These are phyloP conservation scores for Exophiala oligosperma DNA, from an alignment of 2,329 filamentous ascomycete genomes.

Conservation along the genomic window DNA sequence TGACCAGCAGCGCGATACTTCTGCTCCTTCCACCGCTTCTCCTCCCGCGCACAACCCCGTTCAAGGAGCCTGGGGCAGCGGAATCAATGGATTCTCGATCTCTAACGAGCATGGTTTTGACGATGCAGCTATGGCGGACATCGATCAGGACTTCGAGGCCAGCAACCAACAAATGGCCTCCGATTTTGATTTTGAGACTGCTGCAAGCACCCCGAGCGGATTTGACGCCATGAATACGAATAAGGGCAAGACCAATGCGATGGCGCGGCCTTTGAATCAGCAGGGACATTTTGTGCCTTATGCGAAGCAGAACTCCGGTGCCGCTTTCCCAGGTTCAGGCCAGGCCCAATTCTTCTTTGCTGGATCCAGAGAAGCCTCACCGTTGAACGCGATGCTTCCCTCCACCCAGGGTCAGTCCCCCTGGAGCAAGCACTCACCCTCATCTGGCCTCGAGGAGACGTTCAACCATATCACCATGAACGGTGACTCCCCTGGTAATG, in stretches of 20 bases:
- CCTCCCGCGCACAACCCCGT: constrained; percentile 39
- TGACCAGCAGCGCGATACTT: constrained; percentile 43
- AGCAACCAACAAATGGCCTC: constrained; percentile 51
- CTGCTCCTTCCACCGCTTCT: constrained; percentile 42
- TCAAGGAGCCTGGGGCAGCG: constrained; percentile 26
- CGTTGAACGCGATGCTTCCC: constrained; percentile 35
- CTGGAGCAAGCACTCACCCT: constrained; percentile 45
- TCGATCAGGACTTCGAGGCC: constrained; percentile 44
- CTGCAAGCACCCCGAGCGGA: constrained; percentile 47
- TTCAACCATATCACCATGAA: constrained; percentile 49
- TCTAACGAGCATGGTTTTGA: constrained; percentile 43
- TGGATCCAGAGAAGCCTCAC: constrained; percentile 39
- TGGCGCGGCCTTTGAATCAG: constrained; percentile 13
- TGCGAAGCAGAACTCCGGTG: constrained; percentile 31
- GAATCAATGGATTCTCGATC: constrained; percentile 37
- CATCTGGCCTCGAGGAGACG: constrained; percentile 45
- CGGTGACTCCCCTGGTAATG: constrained; percentile 41
- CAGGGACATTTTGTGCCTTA: constrained; percentile 14
- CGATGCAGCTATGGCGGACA: constrained; percentile 36
- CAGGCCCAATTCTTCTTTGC: constrained; percentile 36
- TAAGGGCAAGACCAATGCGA: constrained; percentile 26
- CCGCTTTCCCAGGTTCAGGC: constrained; percentile 6
- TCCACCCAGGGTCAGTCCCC: constrained; percentile 36
- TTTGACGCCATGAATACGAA: constrained; percentile 34
- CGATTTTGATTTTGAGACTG: constrained; percentile 50